Conservation (phyloP, 2,329 filamentous ascomycete genomes). For the Coniochaeta prunicola region DNA sequence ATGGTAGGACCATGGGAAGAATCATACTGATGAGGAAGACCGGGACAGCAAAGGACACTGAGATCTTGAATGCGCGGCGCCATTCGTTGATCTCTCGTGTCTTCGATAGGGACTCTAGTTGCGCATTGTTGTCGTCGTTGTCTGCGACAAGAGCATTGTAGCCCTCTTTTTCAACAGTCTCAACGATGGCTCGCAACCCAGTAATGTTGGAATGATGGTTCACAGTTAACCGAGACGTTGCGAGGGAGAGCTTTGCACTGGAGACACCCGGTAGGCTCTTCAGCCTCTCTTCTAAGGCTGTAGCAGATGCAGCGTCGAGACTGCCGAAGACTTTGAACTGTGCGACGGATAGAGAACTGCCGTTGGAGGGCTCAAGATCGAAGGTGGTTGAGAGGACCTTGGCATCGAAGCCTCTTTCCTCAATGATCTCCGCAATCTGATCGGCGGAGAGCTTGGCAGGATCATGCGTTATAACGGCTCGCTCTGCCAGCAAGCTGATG, state of each 20-base stretch:
- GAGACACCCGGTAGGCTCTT: conserved; percentile 60
- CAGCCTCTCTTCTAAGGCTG: conserved; percentile 62
- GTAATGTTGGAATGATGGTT: conserved; percentile 63
- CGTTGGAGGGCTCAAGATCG: conserved; percentile 48
- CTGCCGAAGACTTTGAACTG: conserved; percentile 82
- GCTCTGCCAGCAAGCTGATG: conserved; percentile 87
- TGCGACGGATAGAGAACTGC: conserved; percentile 44
- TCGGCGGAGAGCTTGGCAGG: conserved; percentile 61
- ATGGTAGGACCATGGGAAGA: conserved; percentile 74
- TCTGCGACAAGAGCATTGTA: conserved; percentile 88
- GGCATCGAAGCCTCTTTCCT: conserved; percentile 85
- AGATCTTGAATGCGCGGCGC: conserved; percentile 72
- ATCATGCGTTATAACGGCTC: conserved; percentile 83
- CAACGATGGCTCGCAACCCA: conserved; percentile 77
- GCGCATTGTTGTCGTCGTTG: conserved; percentile 91
- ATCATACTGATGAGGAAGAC: conserved; percentile 93
- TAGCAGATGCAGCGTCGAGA: conserved; percentile 63
- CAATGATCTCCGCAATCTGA: conserved; percentile 74
- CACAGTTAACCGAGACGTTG: conserved; percentile 67
- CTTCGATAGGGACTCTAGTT: conserved; percentile 91
- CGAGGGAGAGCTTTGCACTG: conserved; percentile 65
- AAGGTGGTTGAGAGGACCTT: conserved; percentile 69
- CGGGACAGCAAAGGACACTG: conserved; percentile 74
- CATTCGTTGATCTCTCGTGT: conserved; percentile 95
- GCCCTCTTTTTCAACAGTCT: conserved; percentile 71